A percentile compares a stretch with the other conserved stretches of the same genome.
Evolutionary conservation across 805 yeast species (phyloP).

Genomic region (Groenewaldozyma tartarivorans): DNA sequence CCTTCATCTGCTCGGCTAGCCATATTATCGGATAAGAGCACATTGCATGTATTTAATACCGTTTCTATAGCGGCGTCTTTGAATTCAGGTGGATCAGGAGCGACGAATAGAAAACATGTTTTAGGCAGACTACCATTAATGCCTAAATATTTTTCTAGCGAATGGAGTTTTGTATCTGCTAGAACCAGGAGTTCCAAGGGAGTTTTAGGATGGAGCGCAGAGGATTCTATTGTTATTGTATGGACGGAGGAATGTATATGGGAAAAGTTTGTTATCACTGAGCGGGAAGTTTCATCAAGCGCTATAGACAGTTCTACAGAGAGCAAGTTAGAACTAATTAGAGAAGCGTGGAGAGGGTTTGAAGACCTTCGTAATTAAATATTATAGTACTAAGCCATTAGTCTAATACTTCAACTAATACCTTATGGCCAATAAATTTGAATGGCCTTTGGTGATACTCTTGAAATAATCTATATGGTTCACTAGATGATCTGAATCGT

Average conservation of each 20-base stretch:
- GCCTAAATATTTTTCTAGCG: constrained; percentile 68
- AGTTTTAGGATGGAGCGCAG: constrained; percentile 66
- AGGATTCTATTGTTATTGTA: constrained; percentile 62
- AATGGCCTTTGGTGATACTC: constrained; percentile 21
- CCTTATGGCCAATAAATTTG: constrained; percentile 20
- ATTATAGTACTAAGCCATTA: constrained; percentile 6
- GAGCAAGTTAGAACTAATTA: constrained; percentile 45
- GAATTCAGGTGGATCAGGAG: constrained; percentile 1
- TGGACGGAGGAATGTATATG: constrained; percentile 66
- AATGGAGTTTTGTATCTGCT: constrained; percentile 79
- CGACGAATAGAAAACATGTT: constrained; percentile 45
- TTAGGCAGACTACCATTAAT: constrained; percentile 55
- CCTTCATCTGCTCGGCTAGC: constrained; percentile 71
- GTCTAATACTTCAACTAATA: constrained; percentile 26
- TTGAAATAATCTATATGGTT: constrained; percentile 23
- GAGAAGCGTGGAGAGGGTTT: constrained; percentile 65
- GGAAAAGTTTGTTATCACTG: constrained; percentile 76
- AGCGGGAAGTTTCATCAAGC: constrained; percentile 27
- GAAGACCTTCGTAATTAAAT: constrained; percentile 25
- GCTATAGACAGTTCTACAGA: constrained; percentile 14
- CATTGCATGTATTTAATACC: constrained; percentile 78
- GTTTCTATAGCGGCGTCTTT: constrained; percentile 7
- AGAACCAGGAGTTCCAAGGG: constrained; percentile 42
- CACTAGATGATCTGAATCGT: constrained; percentile 23
- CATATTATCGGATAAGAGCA: constrained; percentile 78